Evolutionary conservation across 768 basidiomycete genomes (phyloP).

Genomic region (Candolleomyces aberdarensis): DNA sequence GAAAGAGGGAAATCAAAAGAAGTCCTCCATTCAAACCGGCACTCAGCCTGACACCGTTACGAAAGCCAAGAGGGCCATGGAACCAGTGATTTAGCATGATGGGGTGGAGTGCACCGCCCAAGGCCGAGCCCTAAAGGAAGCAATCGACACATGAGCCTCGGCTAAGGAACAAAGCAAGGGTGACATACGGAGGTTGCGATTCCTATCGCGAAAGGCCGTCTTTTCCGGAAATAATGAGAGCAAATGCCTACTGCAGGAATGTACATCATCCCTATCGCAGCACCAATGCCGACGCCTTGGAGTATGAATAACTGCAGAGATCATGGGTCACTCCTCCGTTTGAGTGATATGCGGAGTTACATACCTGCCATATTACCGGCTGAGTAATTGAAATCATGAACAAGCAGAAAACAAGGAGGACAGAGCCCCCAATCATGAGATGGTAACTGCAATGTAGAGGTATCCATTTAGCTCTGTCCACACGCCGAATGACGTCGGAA

Average conservation of each 20-base stretch:
- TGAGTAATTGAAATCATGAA: slow-evolving; percentile 46
- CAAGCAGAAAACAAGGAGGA: slow-evolving; percentile 42
- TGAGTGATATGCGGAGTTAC: background rate
- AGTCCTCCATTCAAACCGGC: slow-evolving; percentile 38
- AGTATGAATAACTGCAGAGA: slow-evolving; percentile 39
- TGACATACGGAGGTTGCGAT: slow-evolving; percentile 29
- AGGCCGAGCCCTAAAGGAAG: slow-evolving; percentile 40
- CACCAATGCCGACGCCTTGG: slow-evolving; percentile 46
- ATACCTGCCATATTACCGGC: slow-evolving; percentile 38
- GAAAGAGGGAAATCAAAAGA: slow-evolving; percentile 31
- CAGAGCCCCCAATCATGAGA: slow-evolving; percentile 41
- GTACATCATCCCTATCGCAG: slow-evolving; percentile 50
- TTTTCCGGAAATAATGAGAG: slow-evolving; percentile 35
- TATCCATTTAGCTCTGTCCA: background rate
- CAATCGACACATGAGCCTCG: background rate
- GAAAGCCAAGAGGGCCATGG: slow-evolving; percentile 47
- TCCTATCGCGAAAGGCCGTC: slow-evolving; percentile 32
- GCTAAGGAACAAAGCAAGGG: background rate
- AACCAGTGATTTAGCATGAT: slow-evolving; percentile 60
- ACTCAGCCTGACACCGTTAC: slow-evolving; percentile 47
- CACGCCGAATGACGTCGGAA: slow-evolving; percentile 11
- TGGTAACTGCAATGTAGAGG: slow-evolving; percentile 30
- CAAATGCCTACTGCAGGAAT: slow-evolving; percentile 41
- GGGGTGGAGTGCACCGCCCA: slow-evolving; percentile 60
- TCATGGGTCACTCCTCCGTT: slow-evolving; percentile 25